A percentile compares a stretch with the other conserved stretches of the same genome.
Evolutionary conservation across 1,139 yeast species (phyloP).

Genomic region (Scheffersomyces illinoinensis): DNA sequence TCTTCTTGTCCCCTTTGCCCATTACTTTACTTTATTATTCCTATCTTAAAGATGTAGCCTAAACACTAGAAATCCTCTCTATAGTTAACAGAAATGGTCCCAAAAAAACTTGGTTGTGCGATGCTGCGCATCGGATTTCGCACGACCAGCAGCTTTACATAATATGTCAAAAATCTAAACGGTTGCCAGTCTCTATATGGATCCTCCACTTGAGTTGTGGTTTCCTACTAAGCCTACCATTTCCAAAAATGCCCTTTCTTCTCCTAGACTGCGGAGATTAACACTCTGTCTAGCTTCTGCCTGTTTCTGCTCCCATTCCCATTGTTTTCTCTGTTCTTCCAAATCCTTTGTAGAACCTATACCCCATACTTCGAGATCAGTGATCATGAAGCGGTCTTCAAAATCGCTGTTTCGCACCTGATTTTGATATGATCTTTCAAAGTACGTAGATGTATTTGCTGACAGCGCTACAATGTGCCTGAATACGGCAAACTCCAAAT

Average conservation of each 20-base stretch:
- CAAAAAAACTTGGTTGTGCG: conserved; percentile 5
- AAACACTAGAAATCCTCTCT: background rate
- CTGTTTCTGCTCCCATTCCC: conserved; percentile 93
- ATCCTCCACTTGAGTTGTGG: conserved; percentile 63
- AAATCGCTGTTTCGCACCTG: conserved; percentile 35
- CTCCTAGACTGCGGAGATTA: conserved; percentile 65
- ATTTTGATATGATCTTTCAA: conserved; percentile 25
- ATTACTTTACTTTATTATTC: conserved; percentile 9
- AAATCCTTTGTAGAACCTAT: conserved; percentile 77
- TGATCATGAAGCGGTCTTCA: conserved; percentile 72
- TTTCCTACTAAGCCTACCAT: conserved; percentile 90
- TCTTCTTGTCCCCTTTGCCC: conserved; percentile 23
- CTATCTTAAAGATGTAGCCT: background rate
- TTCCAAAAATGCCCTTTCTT: conserved; percentile 83
- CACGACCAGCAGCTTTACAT: background rate
- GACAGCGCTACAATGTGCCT: conserved; percentile 53
- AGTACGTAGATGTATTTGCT: conserved; percentile 25
- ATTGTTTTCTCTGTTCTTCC: conserved; percentile 69
- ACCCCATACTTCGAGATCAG: conserved; percentile 90
- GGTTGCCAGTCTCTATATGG: conserved; percentile 27
- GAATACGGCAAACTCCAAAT: conserved; percentile 79
- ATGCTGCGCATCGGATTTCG: conserved; percentile 6
- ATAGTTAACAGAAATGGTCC: background rate
- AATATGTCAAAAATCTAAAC: background rate
- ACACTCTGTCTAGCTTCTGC: conserved; percentile 76